Conservation (phyloP, 1,284 basidiomycete genomes). For the Rhizoctonia solani region DNA sequence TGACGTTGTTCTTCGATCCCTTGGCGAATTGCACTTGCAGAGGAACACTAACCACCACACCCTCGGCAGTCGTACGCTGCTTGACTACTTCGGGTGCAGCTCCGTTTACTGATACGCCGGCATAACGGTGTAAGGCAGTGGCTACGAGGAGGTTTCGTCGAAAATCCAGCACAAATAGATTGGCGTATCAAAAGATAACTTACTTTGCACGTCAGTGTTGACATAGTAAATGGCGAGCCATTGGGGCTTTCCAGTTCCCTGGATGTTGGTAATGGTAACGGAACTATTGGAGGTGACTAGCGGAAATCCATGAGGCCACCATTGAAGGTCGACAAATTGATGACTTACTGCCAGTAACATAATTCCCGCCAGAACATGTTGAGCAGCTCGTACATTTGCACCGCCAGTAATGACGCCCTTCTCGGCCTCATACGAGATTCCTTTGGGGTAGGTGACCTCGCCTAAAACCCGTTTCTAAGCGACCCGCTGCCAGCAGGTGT, state of each 20-base stretch:
- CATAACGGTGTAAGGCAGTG: slow-evolving; percentile 29
- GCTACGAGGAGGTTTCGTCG: background rate
- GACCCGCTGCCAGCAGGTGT: no score
- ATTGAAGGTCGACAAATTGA: background rate
- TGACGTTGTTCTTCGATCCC: slow-evolving; percentile 13
- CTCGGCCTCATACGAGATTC: slow-evolving; percentile 43
- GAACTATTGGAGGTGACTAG: slow-evolving; percentile 23
- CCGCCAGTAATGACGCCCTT: slow-evolving; percentile 41
- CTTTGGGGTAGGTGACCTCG: slow-evolving; percentile 41
- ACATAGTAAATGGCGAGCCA: slow-evolving; percentile 33
- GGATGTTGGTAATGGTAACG: slow-evolving; percentile 17
- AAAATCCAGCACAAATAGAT: background rate
- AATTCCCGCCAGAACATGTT: slow-evolving; percentile 26
- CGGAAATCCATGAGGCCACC: background rate
- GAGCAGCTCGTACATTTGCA: slow-evolving; percentile 18
- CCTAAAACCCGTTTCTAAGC: background rate
- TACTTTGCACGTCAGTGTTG: slow-evolving; percentile 31
- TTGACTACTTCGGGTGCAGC: slow-evolving; percentile 15
- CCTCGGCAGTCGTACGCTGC: slow-evolving; percentile 22
- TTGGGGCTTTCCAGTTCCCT: slow-evolving; percentile 19
- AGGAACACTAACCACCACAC: slow-evolving; percentile 32
- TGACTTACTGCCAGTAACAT: slow-evolving; percentile 16
- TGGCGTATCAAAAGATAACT: background rate
- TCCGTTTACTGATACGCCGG: slow-evolving; percentile 23
- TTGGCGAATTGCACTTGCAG: slow-evolving; percentile 19